A percentile compares a stretch with the other conserved stretches of the same genome.
These are phyloP conservation scores for Abortiporus biennis DNA, from an alignment of 1,284 basidiomycete species.

Conservation along the genomic window DNA sequence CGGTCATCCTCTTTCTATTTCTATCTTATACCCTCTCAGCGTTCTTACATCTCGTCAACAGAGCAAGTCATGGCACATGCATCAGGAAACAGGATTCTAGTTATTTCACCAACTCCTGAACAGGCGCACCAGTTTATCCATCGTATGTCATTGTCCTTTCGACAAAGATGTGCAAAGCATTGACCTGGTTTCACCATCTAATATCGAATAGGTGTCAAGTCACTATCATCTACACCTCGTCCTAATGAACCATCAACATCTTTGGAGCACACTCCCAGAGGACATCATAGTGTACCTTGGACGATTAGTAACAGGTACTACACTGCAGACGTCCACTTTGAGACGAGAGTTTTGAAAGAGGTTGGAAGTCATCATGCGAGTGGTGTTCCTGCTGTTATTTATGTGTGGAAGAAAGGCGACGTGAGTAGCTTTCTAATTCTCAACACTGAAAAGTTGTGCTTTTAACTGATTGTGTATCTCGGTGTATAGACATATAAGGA, in stretches of 20 bases:
- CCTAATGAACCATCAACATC: too few relatives aligned
- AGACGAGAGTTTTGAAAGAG: constrained; percentile 22
- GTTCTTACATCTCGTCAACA: too few relatives aligned
- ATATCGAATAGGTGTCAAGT: constrained; percentile 11
- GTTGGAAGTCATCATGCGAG: constrained; percentile 26
- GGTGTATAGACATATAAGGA: constrained; percentile 49
- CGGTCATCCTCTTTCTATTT: too few relatives aligned
- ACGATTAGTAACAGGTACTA: constrained; percentile 84
- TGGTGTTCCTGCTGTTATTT: constrained; percentile 65
- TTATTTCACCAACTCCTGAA: constrained; percentile 35
- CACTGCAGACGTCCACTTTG: constrained; percentile 69
- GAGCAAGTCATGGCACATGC: constrained; percentile 20
- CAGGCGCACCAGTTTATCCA: constrained; percentile 37
- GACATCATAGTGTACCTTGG: constrained; percentile 55
- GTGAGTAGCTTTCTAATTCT: constrained; percentile 32
- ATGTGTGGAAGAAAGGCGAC: constrained; percentile 61
- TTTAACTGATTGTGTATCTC: constrained; percentile 3
- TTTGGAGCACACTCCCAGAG: too few relatives aligned
- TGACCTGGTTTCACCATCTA: too few relatives aligned
- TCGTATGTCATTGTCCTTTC: too few relatives aligned
- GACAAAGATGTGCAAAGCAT: too few relatives aligned
- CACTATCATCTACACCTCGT: constrained; percentile 20
- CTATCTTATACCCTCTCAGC: too few relatives aligned
- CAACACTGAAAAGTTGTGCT: constrained; percentile 1
- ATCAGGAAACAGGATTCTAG: constrained; percentile 39